phyloP scores from a whole-genome alignment of 805 yeast species.

The Metschnikowia lachancei region DNA sequence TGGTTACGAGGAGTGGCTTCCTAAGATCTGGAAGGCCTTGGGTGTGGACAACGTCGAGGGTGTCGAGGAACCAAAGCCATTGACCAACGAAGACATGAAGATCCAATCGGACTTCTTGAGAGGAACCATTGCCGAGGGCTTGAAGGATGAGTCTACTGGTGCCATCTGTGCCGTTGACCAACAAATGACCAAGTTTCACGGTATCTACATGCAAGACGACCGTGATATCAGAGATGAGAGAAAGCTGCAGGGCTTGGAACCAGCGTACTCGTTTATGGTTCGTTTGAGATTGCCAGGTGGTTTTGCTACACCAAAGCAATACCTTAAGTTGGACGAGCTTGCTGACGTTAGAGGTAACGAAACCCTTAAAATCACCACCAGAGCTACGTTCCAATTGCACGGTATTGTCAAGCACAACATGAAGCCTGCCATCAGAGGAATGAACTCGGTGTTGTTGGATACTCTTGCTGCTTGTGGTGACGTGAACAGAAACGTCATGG shows the following conservation, averaged over 20 bases:
- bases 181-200: slow-evolving; percentile 95
- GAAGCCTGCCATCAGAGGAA: slow-evolving; percentile 88
- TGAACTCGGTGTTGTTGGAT: slow-evolving; percentile 87
- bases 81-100: slow-evolving; percentile 95
- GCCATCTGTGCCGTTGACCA: slow-evolving; percentile 88
- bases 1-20: slow-evolving; percentile 87
- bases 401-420: slow-evolving; percentile 89
- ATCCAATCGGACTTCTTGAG: slow-evolving; percentile 80
- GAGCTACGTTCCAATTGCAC: slow-evolving; percentile 96
- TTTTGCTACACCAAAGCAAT: slow-evolving; percentile 79
- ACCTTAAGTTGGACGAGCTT: slow-evolving; percentile 80
- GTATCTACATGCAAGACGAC: slow-evolving; percentile 98
- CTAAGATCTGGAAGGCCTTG: slow-evolving; percentile 77
- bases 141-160: slow-evolving; percentile 79
- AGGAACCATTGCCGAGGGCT: slow-evolving; percentile 89
- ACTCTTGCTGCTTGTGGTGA: slow-evolving; percentile 98
- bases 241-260: slow-evolving; percentile 89
- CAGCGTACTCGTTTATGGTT: slow-evolving; percentile 95
- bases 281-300: slow-evolving; percentile 96
- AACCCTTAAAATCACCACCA: slow-evolving; percentile 89
- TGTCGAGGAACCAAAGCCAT: slow-evolving; percentile 84
- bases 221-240: slow-evolving; percentile 93
- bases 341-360: slow-evolving; percentile 86
- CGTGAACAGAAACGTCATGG: slow-evolving; percentile 93
- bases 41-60: slow-evolving; percentile 82